Base-by-base conservation (phyloP, 768 basidiomycete species). In the Zangia roseola region DNA sequence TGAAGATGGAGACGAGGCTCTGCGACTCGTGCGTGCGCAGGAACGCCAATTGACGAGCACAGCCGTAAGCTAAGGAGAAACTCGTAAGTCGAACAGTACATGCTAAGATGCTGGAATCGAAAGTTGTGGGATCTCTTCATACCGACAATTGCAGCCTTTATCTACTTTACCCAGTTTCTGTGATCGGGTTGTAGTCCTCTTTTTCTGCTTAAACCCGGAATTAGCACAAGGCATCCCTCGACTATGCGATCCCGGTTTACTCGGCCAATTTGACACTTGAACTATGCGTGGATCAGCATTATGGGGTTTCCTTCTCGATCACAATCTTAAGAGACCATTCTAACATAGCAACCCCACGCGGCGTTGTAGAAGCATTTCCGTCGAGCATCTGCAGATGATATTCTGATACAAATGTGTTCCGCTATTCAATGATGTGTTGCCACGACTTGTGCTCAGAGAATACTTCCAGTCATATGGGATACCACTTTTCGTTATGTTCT, bases 1-100 rank as follows among this genome's bases (percentile, higher is more conserved):
- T 3, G 41, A 33, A n/a, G 39, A 52, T 35, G 81, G 78, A n/a
- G 81, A 83, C 55, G 83, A 83, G 57, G 83, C 83, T 6, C 71
- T 84, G 16, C 31, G 31, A 31, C 31, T 31, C 16, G 31, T 31
- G 31, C 79, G 81, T 9, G 65, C 69, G 8, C 75, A 78, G 53
- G 68, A 78, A 24, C 70, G 71, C 10, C 57, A 63, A 80, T 72
- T 42, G 81, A 83, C 28, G 82, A 82, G 53, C 82, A 82, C 54
- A 82, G 83, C 58, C 60, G 50, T 33, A 77, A 70, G 55, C 58
- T 85, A 46, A 75, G 78, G 44, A 65, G 77, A 55, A 85, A 83
- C 70, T 84, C 45, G 82, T 82, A 55, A 13, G 73, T 58, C n/a
- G 9, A 28, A 42, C 14, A 25, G 26, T 21, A 20, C n/a, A 28